Evolutionary conservation across 2,329 filamentous ascomycete species (phyloP).

Genomic region (Chaetothyriales sp.): DNA sequence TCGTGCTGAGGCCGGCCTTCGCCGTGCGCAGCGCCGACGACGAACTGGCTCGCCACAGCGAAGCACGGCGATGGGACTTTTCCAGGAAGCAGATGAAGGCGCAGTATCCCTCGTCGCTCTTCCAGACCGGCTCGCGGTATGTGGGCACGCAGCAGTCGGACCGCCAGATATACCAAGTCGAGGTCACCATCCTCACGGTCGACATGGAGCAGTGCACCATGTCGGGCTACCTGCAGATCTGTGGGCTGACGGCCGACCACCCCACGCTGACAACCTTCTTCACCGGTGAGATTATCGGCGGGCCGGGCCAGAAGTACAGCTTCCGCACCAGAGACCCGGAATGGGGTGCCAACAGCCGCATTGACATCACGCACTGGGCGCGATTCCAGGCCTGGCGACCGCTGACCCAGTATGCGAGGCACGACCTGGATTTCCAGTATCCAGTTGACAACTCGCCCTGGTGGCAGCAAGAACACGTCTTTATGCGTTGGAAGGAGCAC

Average conservation of each 20-base stretch:
- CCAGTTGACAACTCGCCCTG: slow-evolving; percentile 35
- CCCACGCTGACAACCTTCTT: slow-evolving; percentile 97
- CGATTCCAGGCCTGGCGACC: slow-evolving; percentile 80
- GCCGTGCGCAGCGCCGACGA: slow-evolving; percentile 6
- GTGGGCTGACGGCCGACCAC: slow-evolving; percentile 94
- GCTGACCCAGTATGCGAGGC: slow-evolving; percentile 49
- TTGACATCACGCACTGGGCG: slow-evolving; percentile 84
- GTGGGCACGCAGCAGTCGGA: slow-evolving; percentile 86
- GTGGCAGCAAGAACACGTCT: slow-evolving; percentile 68
- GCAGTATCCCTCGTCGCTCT: slow-evolving; percentile 68
- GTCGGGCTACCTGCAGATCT: slow-evolving; percentile 87
- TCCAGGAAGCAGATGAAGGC: slow-evolving; percentile 37
- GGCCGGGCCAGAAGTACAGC: slow-evolving; percentile 57
- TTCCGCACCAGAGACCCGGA: slow-evolving; percentile 79
- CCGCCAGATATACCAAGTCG: slow-evolving; percentile 82
- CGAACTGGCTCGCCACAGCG: slow-evolving; percentile 10
- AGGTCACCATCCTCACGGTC: slow-evolving; percentile 93
- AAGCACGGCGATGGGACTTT: slow-evolving; percentile 13
- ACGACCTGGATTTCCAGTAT: slow-evolving; percentile 18
- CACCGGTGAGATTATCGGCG: slow-evolving; percentile 90
- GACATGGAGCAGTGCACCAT: slow-evolving; percentile 88
- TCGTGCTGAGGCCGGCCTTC: not conserved
- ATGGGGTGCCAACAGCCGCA: slow-evolving; percentile 87
- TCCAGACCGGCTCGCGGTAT: slow-evolving; percentile 79
- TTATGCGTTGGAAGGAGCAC: slow-evolving; percentile 99